Evolutionary conservation across 2,329 filamentous ascomycete genomes (phyloP).

Genomic region (Aspergillus pseudoglaucus): DNA sequence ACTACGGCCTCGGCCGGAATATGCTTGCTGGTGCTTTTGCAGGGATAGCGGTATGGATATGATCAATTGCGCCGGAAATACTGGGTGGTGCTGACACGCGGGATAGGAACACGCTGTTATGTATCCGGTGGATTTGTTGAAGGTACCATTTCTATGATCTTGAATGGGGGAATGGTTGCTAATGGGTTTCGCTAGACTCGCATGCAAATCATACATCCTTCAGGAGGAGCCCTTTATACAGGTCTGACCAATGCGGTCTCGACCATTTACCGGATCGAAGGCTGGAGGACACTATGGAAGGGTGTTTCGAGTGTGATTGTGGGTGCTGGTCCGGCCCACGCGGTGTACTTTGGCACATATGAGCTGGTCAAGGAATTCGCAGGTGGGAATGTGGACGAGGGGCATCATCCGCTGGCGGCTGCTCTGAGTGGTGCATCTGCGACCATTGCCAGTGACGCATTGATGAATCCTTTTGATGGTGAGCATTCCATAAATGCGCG

Average conservation of each 20-base stretch:
- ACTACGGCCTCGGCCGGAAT: slow-evolving; percentile 89
- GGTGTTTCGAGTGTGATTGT: slow-evolving; percentile 94
- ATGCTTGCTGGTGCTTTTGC: slow-evolving; percentile 96
- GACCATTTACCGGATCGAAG: slow-evolving; percentile 85
- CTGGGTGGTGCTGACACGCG: slow-evolving; percentile 12
- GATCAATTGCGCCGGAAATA: slow-evolving; percentile 1
- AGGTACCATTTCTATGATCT: slow-evolving; percentile 53
- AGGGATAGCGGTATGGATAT: slow-evolving; percentile 71
- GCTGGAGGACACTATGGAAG: slow-evolving; percentile 86
- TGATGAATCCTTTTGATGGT: slow-evolving; percentile 99
- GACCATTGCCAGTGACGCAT: slow-evolving; percentile 92
- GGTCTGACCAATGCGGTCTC: slow-evolving; percentile 88
- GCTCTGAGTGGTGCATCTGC: slow-evolving; percentile 89
- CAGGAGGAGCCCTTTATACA: slow-evolving; percentile 72
- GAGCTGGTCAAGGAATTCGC: slow-evolving; percentile 94
- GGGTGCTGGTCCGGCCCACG: slow-evolving; percentile 91
- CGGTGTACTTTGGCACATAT: slow-evolving; percentile 97
- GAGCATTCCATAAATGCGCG: slow-evolving; percentile 26
- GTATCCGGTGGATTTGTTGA: slow-evolving; percentile 97
- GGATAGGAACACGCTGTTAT: slow-evolving; percentile 91
- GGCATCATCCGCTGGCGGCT: slow-evolving; percentile 93
- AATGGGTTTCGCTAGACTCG: slow-evolving; percentile 60
- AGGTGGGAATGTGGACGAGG: slow-evolving; percentile 76
- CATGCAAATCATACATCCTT: slow-evolving; percentile 92
- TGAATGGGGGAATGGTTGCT: neutral